Conservation (phyloP, 331 rosid species). For the Stylosanthes scabra region DNA sequence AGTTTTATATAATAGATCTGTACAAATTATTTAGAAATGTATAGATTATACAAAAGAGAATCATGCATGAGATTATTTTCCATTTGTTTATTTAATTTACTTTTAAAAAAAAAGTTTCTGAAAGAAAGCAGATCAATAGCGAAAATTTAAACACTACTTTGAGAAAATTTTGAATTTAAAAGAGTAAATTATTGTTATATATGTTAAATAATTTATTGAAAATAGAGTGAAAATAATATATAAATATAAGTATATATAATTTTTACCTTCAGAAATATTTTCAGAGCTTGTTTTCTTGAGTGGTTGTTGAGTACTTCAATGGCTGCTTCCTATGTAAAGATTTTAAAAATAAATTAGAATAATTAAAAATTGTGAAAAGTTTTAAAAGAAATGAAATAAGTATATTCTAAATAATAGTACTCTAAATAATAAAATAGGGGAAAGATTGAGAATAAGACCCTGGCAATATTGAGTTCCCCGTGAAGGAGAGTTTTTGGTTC, state of each 20-base stretch:
- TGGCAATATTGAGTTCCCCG: conserved; percentile 42
- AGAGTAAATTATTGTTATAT: not conserved
- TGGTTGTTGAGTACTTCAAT: conserved; percentile 38
- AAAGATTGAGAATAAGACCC: conserved; percentile 32
- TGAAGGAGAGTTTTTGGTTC: conserved; percentile 46
- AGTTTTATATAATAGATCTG: not conserved
- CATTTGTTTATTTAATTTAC: too few relatives aligned
- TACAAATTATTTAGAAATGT: not conserved
- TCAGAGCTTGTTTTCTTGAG: conserved; percentile 44
- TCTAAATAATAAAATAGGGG: not conserved
- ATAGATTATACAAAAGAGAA: too few relatives aligned
- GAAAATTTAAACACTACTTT: too few relatives aligned
- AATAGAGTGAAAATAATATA: not conserved
- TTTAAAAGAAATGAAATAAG: not conserved
- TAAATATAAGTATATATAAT: not conserved
- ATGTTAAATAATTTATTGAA: not conserved
- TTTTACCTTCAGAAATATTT: conserved; percentile 48
- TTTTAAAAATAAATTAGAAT: not conserved
- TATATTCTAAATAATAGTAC: not conserved
- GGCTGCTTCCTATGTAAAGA: conserved; percentile 41
- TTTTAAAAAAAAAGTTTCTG: too few relatives aligned
- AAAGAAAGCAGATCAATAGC: too few relatives aligned
- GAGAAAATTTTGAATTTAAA: not conserved
- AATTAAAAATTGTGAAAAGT: not conserved
- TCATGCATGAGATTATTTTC: too few relatives aligned